These are phyloP conservation scores for Trichoderma erinaceum DNA, from an alignment of 495 filamentous ascomycete species.

Conservation along the genomic window DNA sequence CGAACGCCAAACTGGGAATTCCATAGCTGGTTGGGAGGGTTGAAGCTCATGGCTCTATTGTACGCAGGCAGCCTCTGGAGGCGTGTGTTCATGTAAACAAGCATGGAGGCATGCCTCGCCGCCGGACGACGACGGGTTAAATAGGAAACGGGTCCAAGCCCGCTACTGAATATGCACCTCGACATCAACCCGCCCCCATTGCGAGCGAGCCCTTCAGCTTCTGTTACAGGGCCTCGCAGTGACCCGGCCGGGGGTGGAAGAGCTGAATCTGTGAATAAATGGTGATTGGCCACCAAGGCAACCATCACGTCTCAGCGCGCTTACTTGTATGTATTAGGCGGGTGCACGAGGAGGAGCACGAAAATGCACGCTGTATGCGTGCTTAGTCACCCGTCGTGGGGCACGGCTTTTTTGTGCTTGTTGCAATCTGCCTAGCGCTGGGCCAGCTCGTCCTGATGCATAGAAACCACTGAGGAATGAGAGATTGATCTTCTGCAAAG, in stretches of 20 bases:
- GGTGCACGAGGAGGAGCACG: too few relatives aligned
- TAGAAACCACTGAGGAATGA: too few relatives aligned
- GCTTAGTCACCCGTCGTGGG: too few relatives aligned
- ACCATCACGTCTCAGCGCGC: slow-evolving; percentile 1
- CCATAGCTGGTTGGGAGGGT: background rate
- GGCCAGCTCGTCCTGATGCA: too few relatives aligned
- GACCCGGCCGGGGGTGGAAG: background rate
- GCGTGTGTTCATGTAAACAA: background rate
- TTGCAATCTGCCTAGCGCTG: too few relatives aligned
- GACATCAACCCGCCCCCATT: background rate
- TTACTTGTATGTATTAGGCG: background rate
- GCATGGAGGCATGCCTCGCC: background rate
- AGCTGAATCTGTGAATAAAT: background rate
- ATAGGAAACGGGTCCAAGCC: too few relatives aligned
- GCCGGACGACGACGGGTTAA: background rate
- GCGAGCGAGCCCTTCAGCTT: background rate
- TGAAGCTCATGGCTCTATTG: slow-evolving; percentile 2
- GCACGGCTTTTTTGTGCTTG: too few relatives aligned
- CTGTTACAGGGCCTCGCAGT: background rate
- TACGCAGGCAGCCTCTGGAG: background rate
- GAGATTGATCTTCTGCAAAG: background rate
- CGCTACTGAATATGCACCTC: too few relatives aligned
- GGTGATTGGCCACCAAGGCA: slow-evolving; percentile 6
- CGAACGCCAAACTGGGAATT: background rate
- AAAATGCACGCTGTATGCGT: too few relatives aligned